phyloP scores from a whole-genome alignment of 768 basidiomycete genomes.

The Lactarius indigo region DNA sequence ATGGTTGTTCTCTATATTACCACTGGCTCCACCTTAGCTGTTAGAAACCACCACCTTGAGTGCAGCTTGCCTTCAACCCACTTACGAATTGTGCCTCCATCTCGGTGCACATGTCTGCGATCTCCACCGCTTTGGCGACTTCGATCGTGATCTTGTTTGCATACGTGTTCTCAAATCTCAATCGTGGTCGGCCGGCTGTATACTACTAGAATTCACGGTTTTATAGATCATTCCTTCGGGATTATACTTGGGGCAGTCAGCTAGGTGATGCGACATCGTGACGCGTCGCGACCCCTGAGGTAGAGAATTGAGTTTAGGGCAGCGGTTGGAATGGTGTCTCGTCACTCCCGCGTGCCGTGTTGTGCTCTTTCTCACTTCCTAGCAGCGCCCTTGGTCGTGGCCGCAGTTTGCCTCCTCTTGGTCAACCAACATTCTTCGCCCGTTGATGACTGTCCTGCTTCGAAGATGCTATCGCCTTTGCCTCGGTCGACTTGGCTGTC shows the following conservation, averaged over 20 bases:
- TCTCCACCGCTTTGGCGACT: conserved; percentile 42
- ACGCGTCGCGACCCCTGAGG: conserved; percentile 29
- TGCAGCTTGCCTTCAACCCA: conserved; percentile 98
- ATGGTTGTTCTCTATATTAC: background rate
- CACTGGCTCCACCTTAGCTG: conserved; percentile 41
- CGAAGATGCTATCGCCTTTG: conserved; percentile 92
- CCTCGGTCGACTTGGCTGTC: conserved; percentile 53
- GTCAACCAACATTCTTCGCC: conserved; percentile 93
- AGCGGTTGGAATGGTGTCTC: conserved; percentile 37
- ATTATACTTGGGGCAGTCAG: conserved; percentile 59
- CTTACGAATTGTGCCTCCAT: conserved; percentile 86
- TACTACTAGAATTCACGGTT: conserved; percentile 86
- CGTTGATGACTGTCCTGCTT: conserved; percentile 98
- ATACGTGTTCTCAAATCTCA: conserved; percentile 68
- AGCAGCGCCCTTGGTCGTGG: conserved; percentile 53
- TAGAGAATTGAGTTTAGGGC: conserved; percentile 43
- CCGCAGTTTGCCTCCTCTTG: conserved; percentile 62
- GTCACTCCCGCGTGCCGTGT: conserved; percentile 15
- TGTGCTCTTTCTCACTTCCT: background rate
- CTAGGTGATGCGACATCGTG: conserved; percentile 46
- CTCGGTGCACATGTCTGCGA: conserved; percentile 56
- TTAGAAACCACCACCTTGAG: conserved; percentile 79
- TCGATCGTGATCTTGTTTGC: conserved; percentile 43
- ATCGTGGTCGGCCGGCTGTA: conserved; percentile 82
- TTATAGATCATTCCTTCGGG: conserved; percentile 69